These are phyloP conservation scores for Euclidium syriacum DNA, from an alignment of 345 rosid genomes.

Conservation along the genomic window DNA sequence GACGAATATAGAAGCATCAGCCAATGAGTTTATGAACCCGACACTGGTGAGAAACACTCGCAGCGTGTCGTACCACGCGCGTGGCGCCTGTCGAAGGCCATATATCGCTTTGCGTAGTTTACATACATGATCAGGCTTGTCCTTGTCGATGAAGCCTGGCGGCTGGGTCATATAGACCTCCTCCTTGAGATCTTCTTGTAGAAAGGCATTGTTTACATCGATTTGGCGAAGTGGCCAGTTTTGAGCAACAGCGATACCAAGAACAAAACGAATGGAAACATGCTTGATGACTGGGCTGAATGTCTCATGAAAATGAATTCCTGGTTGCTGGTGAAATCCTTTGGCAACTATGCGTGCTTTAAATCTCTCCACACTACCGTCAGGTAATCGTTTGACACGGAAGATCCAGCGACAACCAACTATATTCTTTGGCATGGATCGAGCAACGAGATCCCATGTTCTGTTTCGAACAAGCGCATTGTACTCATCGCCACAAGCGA, in stretches of 20 bases:
- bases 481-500: neutral
- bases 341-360: neutral
- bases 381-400: neutral
- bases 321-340: neutral
- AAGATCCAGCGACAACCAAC: neutral
- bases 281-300: neutral
- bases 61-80: neutral
- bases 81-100: neutral
- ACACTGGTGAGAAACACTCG: neutral
- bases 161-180: neutral
- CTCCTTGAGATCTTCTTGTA: neutral
- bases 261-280: neutral
- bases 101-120: neutral
- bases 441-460: neutral
- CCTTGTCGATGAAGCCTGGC: neutral
- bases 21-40: neutral
- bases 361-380: neutral
- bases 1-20: neutral
- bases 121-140: neutral
- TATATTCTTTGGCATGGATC: neutral
- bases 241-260: neutral
- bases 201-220: neutral
- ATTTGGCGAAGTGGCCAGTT: neutral
- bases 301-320: neutral
- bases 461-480: neutral